phyloP scores from a whole-genome alignment of 495 filamentous ascomycete genomes.

The Penicillium ochrochloron region DNA sequence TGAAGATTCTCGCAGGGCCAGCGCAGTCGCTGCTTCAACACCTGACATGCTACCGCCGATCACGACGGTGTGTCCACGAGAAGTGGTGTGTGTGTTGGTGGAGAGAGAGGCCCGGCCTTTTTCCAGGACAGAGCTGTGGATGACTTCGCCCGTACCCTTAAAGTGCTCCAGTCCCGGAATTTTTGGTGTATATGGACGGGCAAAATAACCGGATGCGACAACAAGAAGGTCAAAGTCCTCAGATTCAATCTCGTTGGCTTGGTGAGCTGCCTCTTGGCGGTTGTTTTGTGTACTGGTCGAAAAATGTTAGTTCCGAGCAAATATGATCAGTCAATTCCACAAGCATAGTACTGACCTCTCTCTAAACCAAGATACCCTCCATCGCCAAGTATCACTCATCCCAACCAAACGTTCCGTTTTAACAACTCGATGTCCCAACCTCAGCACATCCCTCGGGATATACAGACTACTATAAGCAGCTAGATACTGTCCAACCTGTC shows the following conservation, averaged over 20 bases:
- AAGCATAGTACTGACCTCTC: slow-evolving; percentile 29
- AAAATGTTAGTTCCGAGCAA: slow-evolving; percentile 19
- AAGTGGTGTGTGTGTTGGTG: slow-evolving; percentile 13
- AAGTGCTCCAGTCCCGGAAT: slow-evolving; percentile 41
- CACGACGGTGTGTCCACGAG: slow-evolving; percentile 68
- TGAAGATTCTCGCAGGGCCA: slow-evolving; percentile 72
- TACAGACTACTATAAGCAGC: slow-evolving; percentile 64
- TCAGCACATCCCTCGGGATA: slow-evolving; percentile 52
- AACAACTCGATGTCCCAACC: slow-evolving; percentile 58
- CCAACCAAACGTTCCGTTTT: slow-evolving; percentile 42
- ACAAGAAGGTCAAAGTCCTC: slow-evolving; percentile 73
- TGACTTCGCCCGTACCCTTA: slow-evolving; percentile 37
- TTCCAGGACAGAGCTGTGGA: slow-evolving; percentile 64
- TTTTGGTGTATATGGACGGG: slow-evolving; percentile 59
- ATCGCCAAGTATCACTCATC: slow-evolving; percentile 34
- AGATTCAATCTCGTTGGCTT: slow-evolving; percentile 16
- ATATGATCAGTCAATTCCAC: not conserved
- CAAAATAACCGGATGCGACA: slow-evolving; percentile 79
- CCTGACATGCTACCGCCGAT: slow-evolving; percentile 87
- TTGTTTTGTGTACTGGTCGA: slow-evolving; percentile 9
- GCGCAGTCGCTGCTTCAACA: slow-evolving; percentile 71
- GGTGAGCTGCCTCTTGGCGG: slow-evolving; percentile 6
- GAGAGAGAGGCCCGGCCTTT: slow-evolving; percentile 29
- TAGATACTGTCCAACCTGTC: slow-evolving; percentile 77
- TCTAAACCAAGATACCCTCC: slow-evolving; percentile 58